Base-by-base conservation (phyloP, 148 eudicot genomes). In the Rhododendron kiyosumense region DNA sequence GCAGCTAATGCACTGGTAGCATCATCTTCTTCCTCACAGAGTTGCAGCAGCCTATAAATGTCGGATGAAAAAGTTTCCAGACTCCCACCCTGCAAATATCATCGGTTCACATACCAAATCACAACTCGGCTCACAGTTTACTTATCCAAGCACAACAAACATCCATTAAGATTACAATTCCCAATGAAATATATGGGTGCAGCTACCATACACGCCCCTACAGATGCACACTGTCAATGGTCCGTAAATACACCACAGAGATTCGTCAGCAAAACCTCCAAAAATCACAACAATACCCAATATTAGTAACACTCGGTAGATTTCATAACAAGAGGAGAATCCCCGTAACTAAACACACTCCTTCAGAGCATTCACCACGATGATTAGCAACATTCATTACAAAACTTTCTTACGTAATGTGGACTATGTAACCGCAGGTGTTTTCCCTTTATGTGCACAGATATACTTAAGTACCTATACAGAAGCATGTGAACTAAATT, bases 11-110 rank as follows among this genome's bases (percentile, higher is more conserved):
- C 89, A 87, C 99, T 97, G 38, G 93, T 95, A 34, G 98, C 99
- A 91, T 97, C 98, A 88, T 97, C 99, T 90, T 97, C 96, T 92
- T 97, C 99, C 84, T 94, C 99, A 91, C 92, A 90, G 30, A 92
- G 91, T 84, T 91, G 96, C 90, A 97, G 88, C 84, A 95, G 88
- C 89, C 98, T 90, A 86, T 85, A 90, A 85, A 97, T 94, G 79
- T 97, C 98, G 1, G 98, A 86, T 36, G 99, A 95, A 89, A 95
- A 93, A 71, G 93, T 86, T 67, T 94, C 96, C 81, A 91, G 87
- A 89, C 96, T 94, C 81, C 91, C 98, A 86, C 92, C 96, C 99
- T 97, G 90, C 92, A 95, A 51, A 80, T 36, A 28, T 78, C 85
- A 59, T 45, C 28, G 59, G 5, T 36, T 51, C 51, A 86, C 86